Percentiles rank a stretch among this genome's conserved stretches.
Conservation (phyloP, 257 asterid genomes). For the Nicotiana paniculata region DNA sequence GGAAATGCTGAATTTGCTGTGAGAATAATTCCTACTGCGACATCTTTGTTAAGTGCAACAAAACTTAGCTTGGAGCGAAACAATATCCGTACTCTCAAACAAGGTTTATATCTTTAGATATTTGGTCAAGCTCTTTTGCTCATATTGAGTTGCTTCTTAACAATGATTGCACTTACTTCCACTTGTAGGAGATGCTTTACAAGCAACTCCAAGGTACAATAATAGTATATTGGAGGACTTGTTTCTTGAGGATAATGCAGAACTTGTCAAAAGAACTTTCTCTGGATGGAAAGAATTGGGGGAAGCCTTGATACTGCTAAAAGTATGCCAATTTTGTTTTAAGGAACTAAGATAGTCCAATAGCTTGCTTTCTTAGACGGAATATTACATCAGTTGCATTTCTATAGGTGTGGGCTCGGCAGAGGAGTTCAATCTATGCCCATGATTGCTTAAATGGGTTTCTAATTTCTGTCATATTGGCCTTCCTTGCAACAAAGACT, state of each 20-base stretch:
- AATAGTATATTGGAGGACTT: conserved; percentile 92
- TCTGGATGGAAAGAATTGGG: conserved; percentile 66
- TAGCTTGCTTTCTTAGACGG: conserved; percentile 9
- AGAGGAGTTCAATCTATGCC: conserved; percentile 54
- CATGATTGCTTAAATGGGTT: conserved; percentile 94
- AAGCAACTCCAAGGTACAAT: conserved; percentile 82
- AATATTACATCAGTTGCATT: conserved; percentile 17
- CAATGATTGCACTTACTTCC: conserved; percentile 1
- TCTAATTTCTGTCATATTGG: conserved; percentile 54
- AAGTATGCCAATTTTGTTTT: conserved; percentile 43
- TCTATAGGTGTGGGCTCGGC: conserved; percentile 88
- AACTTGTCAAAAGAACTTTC: conserved; percentile 51
- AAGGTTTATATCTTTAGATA: conserved; percentile 38
- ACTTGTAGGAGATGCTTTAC: conserved; percentile 26
- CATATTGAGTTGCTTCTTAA: neutral
- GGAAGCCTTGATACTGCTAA: conserved; percentile 74
- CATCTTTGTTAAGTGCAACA: conserved; percentile 56
- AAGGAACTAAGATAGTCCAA: neutral
- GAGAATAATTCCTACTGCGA: conserved; percentile 81
- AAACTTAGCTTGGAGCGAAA: conserved; percentile 66
- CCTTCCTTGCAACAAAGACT: conserved; percentile 67
- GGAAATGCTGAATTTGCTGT: conserved; percentile 41
- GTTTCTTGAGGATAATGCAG: conserved; percentile 76
- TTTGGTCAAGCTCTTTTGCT: neutral
- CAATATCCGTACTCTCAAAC: conserved; percentile 57